These are phyloP conservation scores for Cunninghamia lanceolata DNA, from an alignment of 75 land plant genomes.

Conservation along the genomic window DNA sequence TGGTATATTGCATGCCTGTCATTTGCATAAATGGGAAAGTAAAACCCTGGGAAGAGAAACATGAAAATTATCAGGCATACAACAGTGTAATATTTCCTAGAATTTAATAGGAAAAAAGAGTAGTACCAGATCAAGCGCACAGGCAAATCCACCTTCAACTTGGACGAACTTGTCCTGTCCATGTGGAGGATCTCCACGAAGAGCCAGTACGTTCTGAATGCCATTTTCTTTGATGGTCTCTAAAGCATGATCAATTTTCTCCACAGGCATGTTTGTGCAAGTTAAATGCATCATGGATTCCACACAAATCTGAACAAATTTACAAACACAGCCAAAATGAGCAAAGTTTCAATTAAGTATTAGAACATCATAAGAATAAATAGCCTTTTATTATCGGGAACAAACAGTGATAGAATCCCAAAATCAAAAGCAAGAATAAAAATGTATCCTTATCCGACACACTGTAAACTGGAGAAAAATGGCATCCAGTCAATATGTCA, in stretches of 20 bases:
- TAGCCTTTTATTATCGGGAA: not conserved
- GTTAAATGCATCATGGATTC: conserved; percentile 99
- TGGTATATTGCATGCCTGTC: not conserved
- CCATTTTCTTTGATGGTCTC: conserved; percentile 77
- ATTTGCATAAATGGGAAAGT: not conserved
- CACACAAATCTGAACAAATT: conserved; percentile 56
- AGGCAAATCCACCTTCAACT: conserved; percentile 83
- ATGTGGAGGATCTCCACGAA: conserved; percentile 95
- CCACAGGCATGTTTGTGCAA: conserved; percentile 98
- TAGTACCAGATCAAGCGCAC: conserved; percentile 89
- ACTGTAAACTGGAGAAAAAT: not conserved
- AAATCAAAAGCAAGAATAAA: not conserved
- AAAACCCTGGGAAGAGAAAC: not conserved
- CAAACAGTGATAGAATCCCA: not conserved
- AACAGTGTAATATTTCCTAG: not conserved
- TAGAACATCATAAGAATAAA: not conserved
- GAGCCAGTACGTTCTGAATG: conserved; percentile 92
- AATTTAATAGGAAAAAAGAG: not conserved
- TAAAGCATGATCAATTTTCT: conserved; percentile 85
- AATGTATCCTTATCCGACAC: not conserved
- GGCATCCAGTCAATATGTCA: not conserved
- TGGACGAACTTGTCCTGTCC: conserved; percentile 95
- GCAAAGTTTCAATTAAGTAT: not conserved
- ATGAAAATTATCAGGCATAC: not conserved
- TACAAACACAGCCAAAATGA: conserved; percentile 7